Percentiles rank a stretch among this genome's conserved stretches.
phyloP scores from a whole-genome alignment of 1,284 basidiomycete species.

The Irpex lacteus region DNA sequence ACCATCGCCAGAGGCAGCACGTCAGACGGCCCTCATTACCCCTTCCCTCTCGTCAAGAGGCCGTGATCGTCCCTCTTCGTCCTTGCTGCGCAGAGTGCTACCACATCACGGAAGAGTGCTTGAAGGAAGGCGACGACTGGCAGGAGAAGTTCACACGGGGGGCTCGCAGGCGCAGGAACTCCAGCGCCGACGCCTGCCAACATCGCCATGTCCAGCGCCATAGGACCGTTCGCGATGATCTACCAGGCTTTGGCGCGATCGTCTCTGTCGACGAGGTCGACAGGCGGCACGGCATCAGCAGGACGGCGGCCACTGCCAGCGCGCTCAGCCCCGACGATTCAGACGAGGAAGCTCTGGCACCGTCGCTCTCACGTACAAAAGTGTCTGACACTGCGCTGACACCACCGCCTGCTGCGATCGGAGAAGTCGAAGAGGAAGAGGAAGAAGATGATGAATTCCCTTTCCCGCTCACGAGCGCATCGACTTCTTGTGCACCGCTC shows the following conservation, averaged over 20 bases:
- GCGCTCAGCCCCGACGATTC: background rate
- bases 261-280: slow-evolving; percentile 64
- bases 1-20: slow-evolving; percentile 8
- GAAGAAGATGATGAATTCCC: slow-evolving; percentile 15
- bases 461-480: slow-evolving; percentile 7
- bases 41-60: slow-evolving; percentile 23
- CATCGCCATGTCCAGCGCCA: slow-evolving; percentile 16
- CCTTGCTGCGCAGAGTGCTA: slow-evolving; percentile 58
- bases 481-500: background rate
- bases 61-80: slow-evolving; percentile 50
- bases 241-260: slow-evolving; percentile 28
- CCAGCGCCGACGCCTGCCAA: slow-evolving; percentile 34
- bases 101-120: slow-evolving; percentile 43
- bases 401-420: slow-evolving; percentile 1
- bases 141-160: slow-evolving; percentile 58
- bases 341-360: slow-evolving; percentile 6
- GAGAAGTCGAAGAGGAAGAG: slow-evolving; percentile 16
- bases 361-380: slow-evolving; percentile 14
- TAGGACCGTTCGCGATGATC: slow-evolving; percentile 20
- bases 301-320: slow-evolving; percentile 1
- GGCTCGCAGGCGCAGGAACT: slow-evolving; percentile 53
- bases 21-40: slow-evolving; percentile 23
- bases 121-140: slow-evolving; percentile 49
- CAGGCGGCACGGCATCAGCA: slow-evolving; percentile 34
- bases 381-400: background rate